phyloP scores from a whole-genome alignment of 768 basidiomycete genomes.

The Rhizopogon vesiculosus region DNA sequence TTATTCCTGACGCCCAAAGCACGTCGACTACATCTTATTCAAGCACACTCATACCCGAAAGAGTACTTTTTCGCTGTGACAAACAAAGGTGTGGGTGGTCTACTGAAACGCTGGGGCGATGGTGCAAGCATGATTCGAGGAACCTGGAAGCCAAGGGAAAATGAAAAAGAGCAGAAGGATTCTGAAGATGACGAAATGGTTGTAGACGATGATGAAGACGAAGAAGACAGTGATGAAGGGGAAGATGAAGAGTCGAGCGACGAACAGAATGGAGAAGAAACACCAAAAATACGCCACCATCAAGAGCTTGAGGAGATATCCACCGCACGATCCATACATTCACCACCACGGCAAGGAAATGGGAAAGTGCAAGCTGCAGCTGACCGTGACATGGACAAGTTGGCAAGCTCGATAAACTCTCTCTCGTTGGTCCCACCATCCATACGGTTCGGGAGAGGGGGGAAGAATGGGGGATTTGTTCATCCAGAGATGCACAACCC shows the following conservation, averaged over 20 bases:
- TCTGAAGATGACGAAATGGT: conserved; percentile 13
- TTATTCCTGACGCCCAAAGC: conserved; percentile 69
- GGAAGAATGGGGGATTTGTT: conserved; percentile 48
- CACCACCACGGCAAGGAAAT: conserved; percentile 16
- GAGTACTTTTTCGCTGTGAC: conserved; percentile 91
- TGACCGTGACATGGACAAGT: conserved; percentile 35
- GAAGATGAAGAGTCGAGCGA: conserved; percentile 7
- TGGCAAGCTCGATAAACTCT: conserved; percentile 43
- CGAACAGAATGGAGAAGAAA: conserved; percentile 15
- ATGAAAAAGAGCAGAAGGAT: conserved; percentile 11
- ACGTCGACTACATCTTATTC: conserved; percentile 77
- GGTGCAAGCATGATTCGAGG: conserved; percentile 76
- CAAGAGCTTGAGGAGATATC: conserved; percentile 13
- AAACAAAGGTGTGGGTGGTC: conserved; percentile 83
- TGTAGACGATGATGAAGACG: conserved; percentile 18
- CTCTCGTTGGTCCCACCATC: conserved; percentile 62
- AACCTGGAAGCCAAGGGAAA: conserved; percentile 57
- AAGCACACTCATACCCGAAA: conserved; percentile 79
- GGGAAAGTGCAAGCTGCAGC: conserved; percentile 9
- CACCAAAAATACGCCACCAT: conserved; percentile 20
- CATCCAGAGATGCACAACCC: conserved; percentile 29
- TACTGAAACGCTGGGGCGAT: conserved; percentile 77
- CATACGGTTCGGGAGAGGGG: conserved; percentile 72
- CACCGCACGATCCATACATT: conserved; percentile 14
- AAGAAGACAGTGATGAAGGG: conserved; percentile 24